These are phyloP conservation scores for Sophora flavescens DNA, from an alignment of 306 rosid species.

Conservation along the genomic window DNA sequence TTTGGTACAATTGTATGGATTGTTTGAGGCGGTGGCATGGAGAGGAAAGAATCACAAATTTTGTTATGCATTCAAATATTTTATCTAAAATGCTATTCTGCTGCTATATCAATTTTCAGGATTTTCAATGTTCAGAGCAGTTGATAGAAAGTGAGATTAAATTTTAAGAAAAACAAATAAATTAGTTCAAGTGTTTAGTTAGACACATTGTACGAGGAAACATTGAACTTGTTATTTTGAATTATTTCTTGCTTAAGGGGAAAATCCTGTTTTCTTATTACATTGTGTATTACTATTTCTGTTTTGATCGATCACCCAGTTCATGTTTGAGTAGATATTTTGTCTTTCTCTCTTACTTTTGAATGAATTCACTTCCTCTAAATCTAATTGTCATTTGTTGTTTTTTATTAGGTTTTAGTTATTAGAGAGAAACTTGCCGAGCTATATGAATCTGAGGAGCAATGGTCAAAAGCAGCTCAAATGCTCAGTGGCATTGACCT, in stretches of 20 bases:
- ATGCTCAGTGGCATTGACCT: conserved; percentile 99
- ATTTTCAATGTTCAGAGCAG: conserved; percentile 7
- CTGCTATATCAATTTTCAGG: background rate
- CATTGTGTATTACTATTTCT: background rate
- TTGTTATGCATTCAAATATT: background rate
- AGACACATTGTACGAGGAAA: conserved; percentile 16
- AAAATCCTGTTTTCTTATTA: background rate
- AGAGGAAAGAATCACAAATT: conserved; percentile 14
- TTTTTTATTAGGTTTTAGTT: conserved; percentile 71
- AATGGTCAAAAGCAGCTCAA: conserved; percentile 98
- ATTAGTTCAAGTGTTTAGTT: background rate
- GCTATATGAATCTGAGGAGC: conserved; percentile 91
- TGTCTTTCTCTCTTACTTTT: conserved; percentile 22
- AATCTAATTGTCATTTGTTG: conserved; percentile 19
- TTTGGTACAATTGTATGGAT: conserved; percentile 2
- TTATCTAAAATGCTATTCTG: background rate
- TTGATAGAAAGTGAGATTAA: background rate
- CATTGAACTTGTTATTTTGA: background rate
- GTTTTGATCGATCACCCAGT: conserved; percentile 4
- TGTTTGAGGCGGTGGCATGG: conserved; percentile 30
- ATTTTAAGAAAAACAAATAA: background rate
- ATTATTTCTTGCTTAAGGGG: conserved; percentile 4
- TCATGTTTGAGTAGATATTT: conserved; percentile 4
- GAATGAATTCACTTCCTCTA: background rate
- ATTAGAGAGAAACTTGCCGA: conserved; percentile 96